Evolutionary conservation across 306 rosid species (phyloP), one percentile per base, ranked within the genome.

Genomic region (Vachellia collinsii): DNA sequence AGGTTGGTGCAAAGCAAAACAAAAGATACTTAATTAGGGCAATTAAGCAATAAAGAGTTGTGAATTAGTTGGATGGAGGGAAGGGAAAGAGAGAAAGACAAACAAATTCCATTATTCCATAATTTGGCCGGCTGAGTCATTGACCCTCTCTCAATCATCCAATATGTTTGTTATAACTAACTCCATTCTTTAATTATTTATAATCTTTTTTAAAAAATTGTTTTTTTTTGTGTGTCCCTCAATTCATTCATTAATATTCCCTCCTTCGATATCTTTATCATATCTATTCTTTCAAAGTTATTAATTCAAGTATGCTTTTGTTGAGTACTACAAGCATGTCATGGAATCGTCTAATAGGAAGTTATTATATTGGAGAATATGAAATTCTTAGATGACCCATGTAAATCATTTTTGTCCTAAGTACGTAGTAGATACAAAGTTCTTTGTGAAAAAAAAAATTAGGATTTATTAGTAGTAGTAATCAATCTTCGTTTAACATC

Each of bases 241-340:
- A 61, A 71, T 79, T 61, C 70, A 53, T 79, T 85, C 25, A 42
- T 23, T 1, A 64, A 25, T 37, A 20, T 70, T 79, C 20, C 44
- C 66, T 50, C 62, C 70, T 29, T 48, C 2, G 5, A 46, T 59
- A 58, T 22, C 14, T 58, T 12, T 8, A 20, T 56, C 8, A 10
- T 20, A 56, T 56, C n/a, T n/a, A n/a, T n/a, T n/a, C 11, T 20
- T 17, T 25, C 53, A 58, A 66, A 34, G 38, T 8, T 46, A n/a
- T 58, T 56, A 56, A 59, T 59, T 59, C 43, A 47, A 65, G 38
- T 12, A 37, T 72, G 68, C 70, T 38, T 70, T 34, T 76, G 34
- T 61, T 58, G 1, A 56, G 34, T 56, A 20, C 13, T 22, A 20
- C 10, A 20, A 20, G 34, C 13, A 20, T 56, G 64, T 25, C 1